These are phyloP conservation scores for Klebsormidium nitens DNA, from an alignment of 139 green algal species.

Conservation along the genomic window DNA sequence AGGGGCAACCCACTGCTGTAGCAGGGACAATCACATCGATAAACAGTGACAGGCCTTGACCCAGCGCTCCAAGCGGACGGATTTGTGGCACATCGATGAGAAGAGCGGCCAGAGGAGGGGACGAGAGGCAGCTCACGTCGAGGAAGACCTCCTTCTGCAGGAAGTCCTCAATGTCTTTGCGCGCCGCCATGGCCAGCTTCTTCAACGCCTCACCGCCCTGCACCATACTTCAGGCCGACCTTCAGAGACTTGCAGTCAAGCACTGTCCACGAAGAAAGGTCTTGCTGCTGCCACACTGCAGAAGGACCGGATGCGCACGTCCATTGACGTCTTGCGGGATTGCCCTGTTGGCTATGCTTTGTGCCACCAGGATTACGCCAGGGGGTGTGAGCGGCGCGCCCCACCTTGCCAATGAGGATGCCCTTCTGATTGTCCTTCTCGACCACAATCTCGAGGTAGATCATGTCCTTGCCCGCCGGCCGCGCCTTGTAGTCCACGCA, in stretches of 20 bases:
- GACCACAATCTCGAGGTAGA: slow-evolving; percentile 48
- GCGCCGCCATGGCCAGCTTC: slow-evolving; percentile 38
- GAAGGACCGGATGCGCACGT: too few species aligned
- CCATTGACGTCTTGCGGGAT: too few species aligned
- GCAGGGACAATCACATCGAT: not conserved
- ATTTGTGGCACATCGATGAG: not conserved
- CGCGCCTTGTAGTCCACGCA: slow-evolving; percentile 73
- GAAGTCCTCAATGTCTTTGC: slow-evolving; percentile 48
- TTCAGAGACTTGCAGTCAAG: not conserved
- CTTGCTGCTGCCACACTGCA: too few species aligned
- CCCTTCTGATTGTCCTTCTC: slow-evolving; percentile 62
- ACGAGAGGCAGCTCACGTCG: slow-evolving; percentile 22
- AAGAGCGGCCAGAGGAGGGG: not conserved
- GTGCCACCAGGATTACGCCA: too few species aligned
- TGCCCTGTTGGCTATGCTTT: too few species aligned
- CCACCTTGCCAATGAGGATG: slow-evolving; percentile 74
- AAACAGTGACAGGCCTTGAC: not conserved
- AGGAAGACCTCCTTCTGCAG: slow-evolving; percentile 37
- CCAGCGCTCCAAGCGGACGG: not conserved
- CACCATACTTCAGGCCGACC: not conserved
- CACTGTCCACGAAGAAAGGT: too few species aligned
- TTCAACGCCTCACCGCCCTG: slow-evolving; percentile 39
- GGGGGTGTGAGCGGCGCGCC: slow-evolving; percentile 13
- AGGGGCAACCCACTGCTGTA: not conserved
- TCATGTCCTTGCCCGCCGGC: slow-evolving; percentile 62